Evolutionary conservation across 371 early-diverging fungal genomes (phyloP), one percentile per base, ranked within the genome.

Genomic region (Lichtheimia ramosa): DNA sequence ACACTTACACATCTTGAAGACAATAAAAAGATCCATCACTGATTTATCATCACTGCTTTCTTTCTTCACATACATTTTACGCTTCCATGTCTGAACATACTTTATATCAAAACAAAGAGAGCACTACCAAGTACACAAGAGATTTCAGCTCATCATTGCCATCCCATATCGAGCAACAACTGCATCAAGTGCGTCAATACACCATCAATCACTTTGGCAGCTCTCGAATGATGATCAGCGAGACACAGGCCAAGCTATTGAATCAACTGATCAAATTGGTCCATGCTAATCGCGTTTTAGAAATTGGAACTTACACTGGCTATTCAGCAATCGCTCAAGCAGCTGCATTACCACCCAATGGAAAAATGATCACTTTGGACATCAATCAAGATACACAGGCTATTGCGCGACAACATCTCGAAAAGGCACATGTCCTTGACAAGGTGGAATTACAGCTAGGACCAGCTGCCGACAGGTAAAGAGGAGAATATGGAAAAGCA

Each of bases 281-380:
- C 5, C 59, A 69, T n/a, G 78, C 84, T 4, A 23, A 43, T 0
- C 46, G 39, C 0, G 67, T 84, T 2, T 67, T 87, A 0, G 88
- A 87, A 50, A 73, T 87, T 51, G 88, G 88, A 3, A 79, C 81
- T n/a, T 85, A 83, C 54, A 83, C 84, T 21, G 88, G 88, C 5
- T 78, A 68, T 49, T 75, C 78, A 5, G 75, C 85, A 5, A 69
- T 85, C 49, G 79, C 80, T n/a, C 77, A 86, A 77, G 86, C 80
- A 5, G 77, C 83, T 20, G 86, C 80, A 2, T 58, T 84, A 43
- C 27, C 60, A 12, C 24, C 59, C 0, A 55, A 63, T 6, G 63
- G 63, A 1, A 64, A 42, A 5, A 27, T 87, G 13, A 51, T 77
- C 5, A 75, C 84, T 0, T 69, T 83, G 14, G 88, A 87, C 43